These are phyloP conservation scores for Fusarium pseudograminearum DNA, from an alignment of 2,329 filamentous ascomycete species.

Conservation along the genomic window DNA sequence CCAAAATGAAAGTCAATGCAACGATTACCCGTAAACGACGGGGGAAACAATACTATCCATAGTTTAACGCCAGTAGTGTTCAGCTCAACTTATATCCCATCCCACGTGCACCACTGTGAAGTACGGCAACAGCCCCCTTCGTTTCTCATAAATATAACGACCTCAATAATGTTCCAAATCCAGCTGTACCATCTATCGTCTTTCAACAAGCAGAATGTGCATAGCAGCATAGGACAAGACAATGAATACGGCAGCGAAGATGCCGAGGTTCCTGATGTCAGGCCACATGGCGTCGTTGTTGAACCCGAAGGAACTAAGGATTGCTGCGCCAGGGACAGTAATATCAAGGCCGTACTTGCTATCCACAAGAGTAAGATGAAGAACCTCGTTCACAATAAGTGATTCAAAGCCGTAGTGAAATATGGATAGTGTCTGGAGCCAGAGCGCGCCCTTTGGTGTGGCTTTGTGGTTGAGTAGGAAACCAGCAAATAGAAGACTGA, in stretches of 20 bases:
- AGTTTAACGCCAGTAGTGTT: conserved; percentile 33
- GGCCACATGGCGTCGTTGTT: conserved; percentile 86
- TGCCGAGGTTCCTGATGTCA: conserved; percentile 83
- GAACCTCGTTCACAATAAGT: conserved; percentile 96
- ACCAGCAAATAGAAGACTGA: conserved; percentile 93
- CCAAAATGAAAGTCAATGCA: conserved; percentile 7
- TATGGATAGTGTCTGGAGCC: conserved; percentile 94
- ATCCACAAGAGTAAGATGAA: conserved; percentile 88
- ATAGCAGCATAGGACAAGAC: conserved; percentile 90
- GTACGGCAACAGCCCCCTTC: not conserved
- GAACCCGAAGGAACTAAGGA: conserved; percentile 95
- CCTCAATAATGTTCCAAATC: not conserved
- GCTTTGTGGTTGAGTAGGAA: conserved; percentile 94
- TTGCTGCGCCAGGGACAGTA: conserved; percentile 92
- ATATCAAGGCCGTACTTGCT: conserved; percentile 97
- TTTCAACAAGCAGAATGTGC: conserved; percentile 94
- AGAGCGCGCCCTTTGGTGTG: conserved; percentile 85
- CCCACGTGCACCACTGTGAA: conserved; percentile 12
- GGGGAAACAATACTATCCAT: not conserved
- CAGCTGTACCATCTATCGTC: conserved; percentile 57
- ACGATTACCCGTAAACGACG: conserved; percentile 3
- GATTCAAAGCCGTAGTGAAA: conserved; percentile 99
- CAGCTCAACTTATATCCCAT: not conserved
- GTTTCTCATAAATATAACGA: conserved; percentile 10
- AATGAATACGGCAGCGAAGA: conserved; percentile 87